Evolutionary conservation across 2,329 filamentous ascomycete species (phyloP), one percentile per base, ranked within the genome.

Genomic region (Colletotrichum cuscutae): DNA sequence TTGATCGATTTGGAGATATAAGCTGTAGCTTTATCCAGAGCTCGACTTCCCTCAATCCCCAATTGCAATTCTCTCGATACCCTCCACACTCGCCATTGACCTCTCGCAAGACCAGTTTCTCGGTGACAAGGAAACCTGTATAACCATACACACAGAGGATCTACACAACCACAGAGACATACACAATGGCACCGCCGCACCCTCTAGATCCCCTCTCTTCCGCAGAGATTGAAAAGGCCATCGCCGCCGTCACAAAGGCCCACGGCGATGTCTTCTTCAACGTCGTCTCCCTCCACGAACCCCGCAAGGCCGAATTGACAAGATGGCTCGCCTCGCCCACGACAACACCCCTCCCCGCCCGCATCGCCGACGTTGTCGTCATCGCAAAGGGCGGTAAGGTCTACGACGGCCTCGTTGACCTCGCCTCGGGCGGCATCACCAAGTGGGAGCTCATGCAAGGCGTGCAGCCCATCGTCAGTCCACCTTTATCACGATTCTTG

Each of bases 201-300:
- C 95, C 95, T 6, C 89, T 97, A 75, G 95, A 97, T 78, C 95
- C 95, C 65, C 90, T 97, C 58, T 89, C 88, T 11, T 86, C 88
- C 11, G 82, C 86, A 2, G 95, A 97, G 82, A 97, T 97, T 77
- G 91, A 93, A 77, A 84, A 88, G 24, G 91, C 91, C 7, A 92
- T 95, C 63, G 84, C 88, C 1, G 85, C 94, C 37, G 87, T 97
- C 75, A 91, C 90, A 74, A 90, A 92, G 77, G 87, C 92, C 72
- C 87, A 97, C 80, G 86, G 90, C 70, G 86, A 92, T 61, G 87
- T 97, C 72, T 91, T 91, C 82, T 98, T 95, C 89, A 97, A 98
- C 85, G 93, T 95, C 2, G 92, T 98, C 68, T 93, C 94, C 2
- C 86, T 97, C 32, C 92, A 91, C 78, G 95, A 98, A 86, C 95